Evolutionary conservation across 345 rosid genomes (phyloP).

Genomic region (Linum tenue): DNA sequence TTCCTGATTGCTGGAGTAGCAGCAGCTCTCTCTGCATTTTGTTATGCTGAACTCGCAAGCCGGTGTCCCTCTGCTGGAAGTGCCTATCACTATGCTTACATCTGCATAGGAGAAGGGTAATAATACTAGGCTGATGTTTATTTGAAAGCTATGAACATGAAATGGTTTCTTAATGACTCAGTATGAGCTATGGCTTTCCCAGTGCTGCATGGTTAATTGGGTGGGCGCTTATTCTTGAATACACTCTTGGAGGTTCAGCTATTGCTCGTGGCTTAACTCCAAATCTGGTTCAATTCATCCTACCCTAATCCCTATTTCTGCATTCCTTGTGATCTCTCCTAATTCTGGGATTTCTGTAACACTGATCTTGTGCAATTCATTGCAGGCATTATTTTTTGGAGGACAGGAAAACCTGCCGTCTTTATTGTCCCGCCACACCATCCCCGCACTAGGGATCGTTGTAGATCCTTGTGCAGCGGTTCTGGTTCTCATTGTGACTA

Average conservation of each 20-base stretch:
- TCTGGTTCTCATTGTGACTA: slow-evolving; percentile 24
- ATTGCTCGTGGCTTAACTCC: slow-evolving; percentile 91
- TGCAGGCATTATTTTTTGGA: slow-evolving; percentile 26
- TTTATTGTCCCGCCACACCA: slow-evolving; percentile 22
- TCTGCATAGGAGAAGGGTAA: slow-evolving; percentile 94
- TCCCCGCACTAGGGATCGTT: slow-evolving; percentile 17
- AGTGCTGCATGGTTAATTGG: slow-evolving; percentile 96
- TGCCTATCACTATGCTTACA: slow-evolving; percentile 94
- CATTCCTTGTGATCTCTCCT: neutral
- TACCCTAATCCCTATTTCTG: neutral
- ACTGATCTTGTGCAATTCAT: neutral
- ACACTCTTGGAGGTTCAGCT: slow-evolving; percentile 87
- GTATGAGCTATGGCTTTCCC: slow-evolving; percentile 2
- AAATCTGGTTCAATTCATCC: slow-evolving; percentile 42
- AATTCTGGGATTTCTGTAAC: neutral
- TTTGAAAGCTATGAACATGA: neutral
- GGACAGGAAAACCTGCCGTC: slow-evolving; percentile 21
- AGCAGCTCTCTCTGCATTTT: slow-evolving; percentile 88
- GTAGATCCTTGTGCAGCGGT: slow-evolving; percentile 28
- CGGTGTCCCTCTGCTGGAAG: slow-evolving; percentile 99
- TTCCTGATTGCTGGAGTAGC: slow-evolving; percentile 91
- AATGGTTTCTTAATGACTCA: neutral
- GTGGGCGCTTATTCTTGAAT: slow-evolving; percentile 88
- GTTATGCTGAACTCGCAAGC: slow-evolving; percentile 92
- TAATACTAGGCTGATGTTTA: neutral